Evolutionary conservation across 2,329 filamentous ascomycete genomes (phyloP), one percentile per base, ranked within the genome.

Genomic region (Ophiostoma piceae): DNA sequence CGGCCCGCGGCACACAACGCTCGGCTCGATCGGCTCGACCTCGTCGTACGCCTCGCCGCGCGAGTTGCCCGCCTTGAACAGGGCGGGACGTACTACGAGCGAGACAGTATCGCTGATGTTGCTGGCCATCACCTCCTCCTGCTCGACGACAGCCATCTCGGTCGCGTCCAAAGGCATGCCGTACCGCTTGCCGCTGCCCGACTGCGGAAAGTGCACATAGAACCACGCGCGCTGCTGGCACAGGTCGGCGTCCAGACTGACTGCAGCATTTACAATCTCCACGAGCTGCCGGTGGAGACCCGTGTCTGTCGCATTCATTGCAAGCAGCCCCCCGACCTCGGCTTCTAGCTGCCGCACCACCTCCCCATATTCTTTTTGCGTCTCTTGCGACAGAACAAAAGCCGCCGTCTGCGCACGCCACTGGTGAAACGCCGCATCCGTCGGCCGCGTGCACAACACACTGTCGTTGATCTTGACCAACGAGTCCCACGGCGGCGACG

Each of bases 141-240:
- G 51, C 51, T 57, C 51, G 12, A 57, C 51, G 3, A 57, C 51
- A 1, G 8, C 51, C 51, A 57, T 57, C 51, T 57, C 12, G 26
- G 14, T 16, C 2, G 32, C 3, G n/a, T 70, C 68, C 60, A 72
- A 68, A 1, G 70, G 39, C 71, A 72, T 72, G 26, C 71, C 71
- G 43, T 68, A 69, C 1, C 57, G 70, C 29, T 66, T 54, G 6
- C 68, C 68, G 29, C 62, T 68, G 3, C 64, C 19, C 16, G 69
- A 47, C 1, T 32, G 66, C 35, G 71, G 71, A 35, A 68, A 71
- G 19, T 66, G 69, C 16, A 72, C 66, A 35, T 71, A 71, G 35
- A 65, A 72, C 68, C 68, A 70, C 8, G 71, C 66, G 16, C 70
- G 66, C 57, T 72, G 71, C 54, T 71, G 71, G 68, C 70, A 71